Evolutionary conservation across 176 grass and related monocot genomes (phyloP).

Genomic region (Aegilops umbellulata): DNA sequence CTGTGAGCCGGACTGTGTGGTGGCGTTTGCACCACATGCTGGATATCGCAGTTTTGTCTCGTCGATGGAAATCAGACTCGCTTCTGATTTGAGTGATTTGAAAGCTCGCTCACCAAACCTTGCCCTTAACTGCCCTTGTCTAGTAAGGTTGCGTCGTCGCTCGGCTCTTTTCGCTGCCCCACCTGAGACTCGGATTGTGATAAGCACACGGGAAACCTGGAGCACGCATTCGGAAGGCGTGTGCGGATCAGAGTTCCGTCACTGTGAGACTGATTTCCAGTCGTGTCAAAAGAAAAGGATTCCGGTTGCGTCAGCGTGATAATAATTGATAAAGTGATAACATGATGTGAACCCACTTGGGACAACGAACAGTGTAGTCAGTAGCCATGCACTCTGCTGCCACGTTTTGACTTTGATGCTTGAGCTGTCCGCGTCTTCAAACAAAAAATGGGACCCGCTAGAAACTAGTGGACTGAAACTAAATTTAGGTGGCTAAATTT

Average conservation of each 20-base stretch:
- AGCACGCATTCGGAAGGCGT: not conserved
- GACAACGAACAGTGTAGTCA: not conserved
- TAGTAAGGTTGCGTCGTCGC: not conserved
- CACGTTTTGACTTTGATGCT: not conserved
- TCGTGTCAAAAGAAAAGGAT: no score
- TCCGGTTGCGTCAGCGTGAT: not conserved
- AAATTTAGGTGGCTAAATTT: no score
- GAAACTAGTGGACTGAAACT: no score
- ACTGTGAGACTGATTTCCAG: not conserved
- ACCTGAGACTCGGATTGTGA: not conserved
- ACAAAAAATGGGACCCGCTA: not conserved
- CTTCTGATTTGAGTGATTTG: constrained; percentile 5
- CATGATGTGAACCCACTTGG: not conserved
- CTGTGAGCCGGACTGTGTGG: not conserved
- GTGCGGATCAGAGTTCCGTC: not conserved
- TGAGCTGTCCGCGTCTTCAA: not conserved
- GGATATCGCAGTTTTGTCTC: not conserved
- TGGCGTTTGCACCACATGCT: not conserved
- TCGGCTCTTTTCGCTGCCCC: not conserved
- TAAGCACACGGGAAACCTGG: not conserved
- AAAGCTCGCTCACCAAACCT: not conserved
- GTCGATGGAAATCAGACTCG: not conserved
- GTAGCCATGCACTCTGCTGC: not conserved
- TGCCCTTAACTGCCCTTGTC: not conserved
- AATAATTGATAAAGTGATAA: not conserved